phyloP scores from a whole-genome alignment of 2,329 filamentous ascomycete species.

The Diaporthe citrichinensis region DNA sequence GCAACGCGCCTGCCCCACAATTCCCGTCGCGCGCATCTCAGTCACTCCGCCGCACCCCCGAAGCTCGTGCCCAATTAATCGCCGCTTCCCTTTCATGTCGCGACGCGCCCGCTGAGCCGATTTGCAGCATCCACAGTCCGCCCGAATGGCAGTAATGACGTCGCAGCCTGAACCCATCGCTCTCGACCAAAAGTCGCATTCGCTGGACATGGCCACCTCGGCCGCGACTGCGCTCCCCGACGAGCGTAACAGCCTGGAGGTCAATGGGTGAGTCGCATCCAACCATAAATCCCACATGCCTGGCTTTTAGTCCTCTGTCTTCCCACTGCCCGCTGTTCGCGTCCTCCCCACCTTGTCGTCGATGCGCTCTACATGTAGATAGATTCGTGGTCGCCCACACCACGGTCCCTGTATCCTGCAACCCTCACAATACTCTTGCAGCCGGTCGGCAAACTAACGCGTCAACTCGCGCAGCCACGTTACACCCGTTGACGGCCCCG shows the following conservation, averaged over 20 bases:
- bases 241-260: constrained; percentile 47
- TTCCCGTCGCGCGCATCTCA: constrained; percentile 32
- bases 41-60: background rate
- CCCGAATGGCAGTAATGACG: constrained; percentile 68
- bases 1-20: constrained; percentile 35
- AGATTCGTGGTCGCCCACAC: background rate
- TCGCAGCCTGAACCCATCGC: constrained; percentile 60
- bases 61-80: background rate
- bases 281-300: background rate
- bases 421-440: background rate
- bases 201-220: constrained; percentile 60
- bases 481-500: constrained; percentile 38
- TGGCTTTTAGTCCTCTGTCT: background rate
- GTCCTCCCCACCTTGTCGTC: background rate
- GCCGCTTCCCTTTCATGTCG: constrained; percentile 53
- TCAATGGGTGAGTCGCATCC: constrained; percentile 70
- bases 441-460: constrained; percentile 30
- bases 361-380: background rate
- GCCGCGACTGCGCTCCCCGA: constrained; percentile 59
- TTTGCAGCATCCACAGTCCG: constrained; percentile 48
- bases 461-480: constrained; percentile 42
- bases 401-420: background rate
- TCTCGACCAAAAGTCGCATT: constrained; percentile 65
- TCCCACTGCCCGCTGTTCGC: background rate
- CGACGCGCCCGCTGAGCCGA: constrained; percentile 40